Evolutionary conservation across 306 rosid species (phyloP), one percentile per base, ranked within the genome.

Genomic region (Begonia peltatifolia): DNA sequence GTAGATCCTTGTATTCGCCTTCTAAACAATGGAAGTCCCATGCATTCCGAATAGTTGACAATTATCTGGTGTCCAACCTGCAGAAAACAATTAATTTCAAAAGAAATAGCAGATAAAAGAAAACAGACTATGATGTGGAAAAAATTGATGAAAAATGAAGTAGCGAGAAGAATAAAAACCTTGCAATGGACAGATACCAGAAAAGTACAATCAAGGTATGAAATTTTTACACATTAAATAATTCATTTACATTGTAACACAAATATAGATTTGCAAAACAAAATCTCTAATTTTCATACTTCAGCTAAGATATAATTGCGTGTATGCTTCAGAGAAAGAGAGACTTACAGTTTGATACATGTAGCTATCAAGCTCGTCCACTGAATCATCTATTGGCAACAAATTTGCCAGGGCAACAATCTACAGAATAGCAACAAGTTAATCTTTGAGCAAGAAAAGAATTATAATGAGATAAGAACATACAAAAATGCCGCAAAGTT

Each of bases 51-150:
- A 57, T 82, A 89, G 59, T 76, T 58, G 63, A 78, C 70, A 56
- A 89, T 65, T 63, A 89, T 89, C 72, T 89, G 97, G 75, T 89
- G 97, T 63, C 97, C 97, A 70, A 89, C 97, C 97, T 89, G 74
- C 43, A 22, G 46, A 20, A 3, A 0, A 20, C 23, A 20, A 20
- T 20, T 20, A 1, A 20, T 9, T 53, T 9, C 9, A 47, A 13
- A 13, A 13, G 20, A 17, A 35, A 35, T 13, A 16, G n/a, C 46
- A 15, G 30, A 53, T 9, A 6, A 53, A 35, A 18, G 10, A n/a
- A 9, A 14, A 53, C 6, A 47, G 9, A 12, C 11, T 12, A 7
- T 35, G 43, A 43, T 2, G 11, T 7, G 13, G 57, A 55, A 15
- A 55, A 55, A 43, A 13, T 9, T 43, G 13, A 43, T 43, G 13